Conservation (phyloP, 495 filamentous ascomycete genomes). For the Xylaria castorea region DNA sequence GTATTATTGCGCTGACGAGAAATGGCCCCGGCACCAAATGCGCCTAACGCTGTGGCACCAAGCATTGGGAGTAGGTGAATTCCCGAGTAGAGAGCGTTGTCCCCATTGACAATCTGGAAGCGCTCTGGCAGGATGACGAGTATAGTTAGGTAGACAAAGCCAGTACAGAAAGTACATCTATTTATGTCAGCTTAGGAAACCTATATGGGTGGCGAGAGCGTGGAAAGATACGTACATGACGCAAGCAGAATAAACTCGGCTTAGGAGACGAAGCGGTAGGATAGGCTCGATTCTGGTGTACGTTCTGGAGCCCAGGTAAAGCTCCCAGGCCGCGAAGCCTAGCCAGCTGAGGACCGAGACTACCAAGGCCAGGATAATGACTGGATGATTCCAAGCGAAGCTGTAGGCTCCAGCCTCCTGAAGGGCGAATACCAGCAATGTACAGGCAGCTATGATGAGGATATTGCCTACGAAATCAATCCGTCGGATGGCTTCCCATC, state of each 20-base stretch:
- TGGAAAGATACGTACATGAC: conserved; percentile 51
- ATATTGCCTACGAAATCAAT: conserved; percentile 66
- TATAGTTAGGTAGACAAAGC: conserved; percentile 63
- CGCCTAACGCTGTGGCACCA: conserved; percentile 57
- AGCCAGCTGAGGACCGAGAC: conserved; percentile 55
- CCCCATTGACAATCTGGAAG: conserved; percentile 63
- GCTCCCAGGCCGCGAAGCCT: conserved; percentile 55
- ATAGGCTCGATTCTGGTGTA: conserved; percentile 47
- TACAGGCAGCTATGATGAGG: conserved; percentile 59
- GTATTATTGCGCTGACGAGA: conserved; percentile 56
- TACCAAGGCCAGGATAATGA: conserved; percentile 51
- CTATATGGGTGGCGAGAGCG: background rate
- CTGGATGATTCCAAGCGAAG: conserved; percentile 53
- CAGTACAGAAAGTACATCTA: conserved; percentile 58
- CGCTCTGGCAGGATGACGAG: conserved; percentile 66
- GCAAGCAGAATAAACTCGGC: conserved; percentile 47
- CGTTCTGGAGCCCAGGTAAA: conserved; percentile 40
- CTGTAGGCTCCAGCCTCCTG: conserved; percentile 61
- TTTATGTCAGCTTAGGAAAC: conserved; percentile 33
- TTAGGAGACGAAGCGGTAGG: conserved; percentile 49
- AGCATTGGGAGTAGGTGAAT: conserved; percentile 65
- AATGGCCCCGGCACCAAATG: conserved; percentile 54
- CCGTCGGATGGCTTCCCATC: conserved; percentile 41
- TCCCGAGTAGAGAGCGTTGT: conserved; percentile 58
- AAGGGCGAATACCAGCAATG: conserved; percentile 63